Evolutionary conservation across 441 rosid genomes (phyloP).

Genomic region (Euphorbia corollata): DNA sequence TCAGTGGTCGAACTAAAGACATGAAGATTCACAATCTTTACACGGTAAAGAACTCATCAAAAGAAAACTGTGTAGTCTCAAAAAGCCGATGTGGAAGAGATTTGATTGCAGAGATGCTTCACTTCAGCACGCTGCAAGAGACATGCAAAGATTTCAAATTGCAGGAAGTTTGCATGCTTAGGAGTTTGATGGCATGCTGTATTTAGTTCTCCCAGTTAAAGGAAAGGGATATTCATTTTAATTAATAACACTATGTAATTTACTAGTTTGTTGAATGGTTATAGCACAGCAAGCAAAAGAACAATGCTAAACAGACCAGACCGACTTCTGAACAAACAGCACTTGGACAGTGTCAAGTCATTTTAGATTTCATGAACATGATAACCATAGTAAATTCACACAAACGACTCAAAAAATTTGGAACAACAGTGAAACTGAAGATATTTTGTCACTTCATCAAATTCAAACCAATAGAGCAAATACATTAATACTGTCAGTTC

Average conservation of each 20-base stretch:
- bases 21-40: background rate
- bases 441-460: background rate
- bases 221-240: no score
- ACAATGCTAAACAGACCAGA: background rate
- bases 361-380: background rate
- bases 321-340: background rate
- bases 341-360: background rate
- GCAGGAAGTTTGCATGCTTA: no score
- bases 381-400: background rate
- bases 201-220: background rate
- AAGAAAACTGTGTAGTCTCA: background rate
- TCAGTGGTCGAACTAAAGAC: background rate
- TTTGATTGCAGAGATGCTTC: slow-evolving; percentile 12
- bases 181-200: background rate
- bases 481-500: background rate
- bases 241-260: background rate
- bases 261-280: no score
- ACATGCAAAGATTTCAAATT: background rate
- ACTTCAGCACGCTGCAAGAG: slow-evolving; percentile 38
- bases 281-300: background rate
- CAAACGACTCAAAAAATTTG: no score
- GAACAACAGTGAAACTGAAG: background rate
- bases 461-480: background rate
- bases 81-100: slow-evolving; percentile 11
- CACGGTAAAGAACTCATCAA: background rate